Evolutionary conservation across 345 rosid genomes (phyloP), one percentile per base, ranked within the genome.

Genomic region (Brassica juncea): DNA sequence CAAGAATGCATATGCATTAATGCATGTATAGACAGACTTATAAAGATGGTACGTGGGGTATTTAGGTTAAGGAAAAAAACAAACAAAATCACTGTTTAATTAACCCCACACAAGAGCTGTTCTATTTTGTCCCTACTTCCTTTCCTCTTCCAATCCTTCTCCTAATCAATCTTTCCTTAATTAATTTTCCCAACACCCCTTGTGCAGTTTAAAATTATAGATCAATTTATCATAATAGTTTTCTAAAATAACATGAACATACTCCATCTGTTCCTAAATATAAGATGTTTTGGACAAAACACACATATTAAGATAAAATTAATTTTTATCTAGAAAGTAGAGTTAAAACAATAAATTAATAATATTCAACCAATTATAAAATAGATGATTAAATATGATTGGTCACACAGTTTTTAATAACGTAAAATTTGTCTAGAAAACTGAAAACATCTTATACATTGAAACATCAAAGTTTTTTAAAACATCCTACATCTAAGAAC

Each of bases 101-200:
- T 42, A 75, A 75, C 68, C 80, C 83, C 77, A 75, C 80, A 64
- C 65, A 65, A 65, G 69, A 76, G 80, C 80, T 81, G 84, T 71
- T 65, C 61, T 80, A 68, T 63, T 79, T 83, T 71, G 82, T 85
- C 67, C 58, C 70, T 64, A 65, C 73, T n/a, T 27, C 30, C 66
- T 60, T 42, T 25, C 62, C 49, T 77, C 72, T 68, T 78, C 64
- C 21, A 62, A 31, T 49, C 23, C 55, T 70, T 71, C 66, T 2
- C 72, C 57, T 81, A 74, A 69, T 63, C 75, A 64, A 59, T 52
- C 42, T 65, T 58, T 11, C 15, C 54, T 31, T 19, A 44, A 44
- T 67, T 42, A 14, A 2, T 32, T 67, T 6, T 57, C 32, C 70
- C 62, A 66, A 72, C 73, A 72, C 9, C 21, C 77, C 77, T 78